These are phyloP conservation scores for Diaporthe citriasiana DNA, from an alignment of 2,329 filamentous ascomycete genomes.

Conservation along the genomic window DNA sequence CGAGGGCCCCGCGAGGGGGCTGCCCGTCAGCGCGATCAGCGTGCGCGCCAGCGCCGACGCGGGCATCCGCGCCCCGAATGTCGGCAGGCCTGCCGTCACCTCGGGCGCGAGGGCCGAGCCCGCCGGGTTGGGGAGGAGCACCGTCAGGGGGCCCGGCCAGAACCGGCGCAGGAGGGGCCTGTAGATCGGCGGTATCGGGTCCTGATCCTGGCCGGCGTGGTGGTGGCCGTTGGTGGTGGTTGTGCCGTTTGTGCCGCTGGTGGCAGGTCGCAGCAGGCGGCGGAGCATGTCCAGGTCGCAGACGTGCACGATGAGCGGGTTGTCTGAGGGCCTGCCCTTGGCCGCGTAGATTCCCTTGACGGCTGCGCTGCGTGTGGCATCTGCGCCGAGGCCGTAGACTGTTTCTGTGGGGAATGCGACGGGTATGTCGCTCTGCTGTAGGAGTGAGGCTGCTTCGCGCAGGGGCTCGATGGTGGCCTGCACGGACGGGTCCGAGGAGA, in stretches of 20 bases:
- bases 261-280: constrained; percentile 63
- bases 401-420: constrained; percentile 98
- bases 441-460: constrained; percentile 73
- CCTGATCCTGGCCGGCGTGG: constrained; percentile 47
- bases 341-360: constrained; percentile 93
- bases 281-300: constrained; percentile 84
- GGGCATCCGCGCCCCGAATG: constrained; percentile 93
- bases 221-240: constrained; percentile 16
- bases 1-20: constrained; percentile 90
- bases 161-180: constrained; percentile 82
- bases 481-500: constrained; percentile 47
- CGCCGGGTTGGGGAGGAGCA: constrained; percentile 84
- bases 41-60: constrained; percentile 86
- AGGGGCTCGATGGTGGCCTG: constrained; percentile 60
- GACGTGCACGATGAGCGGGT: constrained; percentile 94
- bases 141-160: constrained; percentile 95
- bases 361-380: constrained; percentile 86
- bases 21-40: constrained; percentile 83
- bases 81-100: constrained; percentile 86
- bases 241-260: constrained; percentile 35
- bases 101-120: constrained; percentile 84
- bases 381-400: constrained; percentile 96
- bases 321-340: constrained; percentile 92
- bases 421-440: constrained; percentile 77
- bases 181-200: constrained; percentile 80